Evolutionary conservation across 164 flowering plant species (phyloP).

Genomic region (Platanus orientalis): DNA sequence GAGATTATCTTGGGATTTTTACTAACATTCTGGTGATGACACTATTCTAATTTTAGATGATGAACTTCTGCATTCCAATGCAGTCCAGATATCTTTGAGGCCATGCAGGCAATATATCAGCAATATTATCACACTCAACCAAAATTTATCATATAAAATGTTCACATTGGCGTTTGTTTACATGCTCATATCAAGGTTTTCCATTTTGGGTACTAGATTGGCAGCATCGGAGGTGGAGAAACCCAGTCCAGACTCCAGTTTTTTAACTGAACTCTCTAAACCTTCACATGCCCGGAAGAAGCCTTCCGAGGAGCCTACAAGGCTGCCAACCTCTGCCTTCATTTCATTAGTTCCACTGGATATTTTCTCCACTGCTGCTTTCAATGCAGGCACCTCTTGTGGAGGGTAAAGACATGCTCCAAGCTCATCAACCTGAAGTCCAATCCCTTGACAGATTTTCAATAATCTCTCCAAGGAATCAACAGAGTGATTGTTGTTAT

Average conservation of each 20-base stretch:
- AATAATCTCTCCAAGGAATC: constrained; percentile 61
- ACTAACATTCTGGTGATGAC: no score
- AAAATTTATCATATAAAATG: background rate
- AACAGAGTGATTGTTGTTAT: constrained; percentile 26
- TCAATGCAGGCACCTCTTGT: constrained; percentile 58
- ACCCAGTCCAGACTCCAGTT: constrained; percentile 37
- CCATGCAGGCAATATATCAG: no score
- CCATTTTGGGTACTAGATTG: constrained; percentile 37
- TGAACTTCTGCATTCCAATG: no score
- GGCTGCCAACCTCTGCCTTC: constrained; percentile 28
- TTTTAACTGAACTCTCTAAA: constrained; percentile 38
- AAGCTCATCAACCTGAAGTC: constrained; percentile 72
- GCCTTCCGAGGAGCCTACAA: constrained; percentile 37
- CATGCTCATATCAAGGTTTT: constrained; percentile 37
- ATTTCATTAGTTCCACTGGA: constrained; percentile 26
- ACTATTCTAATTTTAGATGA: no score
- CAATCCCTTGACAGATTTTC: constrained; percentile 54
- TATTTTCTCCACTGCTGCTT: constrained; percentile 40
- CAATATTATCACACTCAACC: background rate
- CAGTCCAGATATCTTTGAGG: no score
- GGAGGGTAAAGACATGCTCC: constrained; percentile 94
- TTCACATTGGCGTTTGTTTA: background rate
- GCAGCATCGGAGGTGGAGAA: constrained; percentile 3
- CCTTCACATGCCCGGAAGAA: constrained; percentile 45
- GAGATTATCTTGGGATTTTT: no score